Evolutionary conservation across 208 protist species (phyloP).

Genomic region (Kentomonas sorsogonicus): DNA sequence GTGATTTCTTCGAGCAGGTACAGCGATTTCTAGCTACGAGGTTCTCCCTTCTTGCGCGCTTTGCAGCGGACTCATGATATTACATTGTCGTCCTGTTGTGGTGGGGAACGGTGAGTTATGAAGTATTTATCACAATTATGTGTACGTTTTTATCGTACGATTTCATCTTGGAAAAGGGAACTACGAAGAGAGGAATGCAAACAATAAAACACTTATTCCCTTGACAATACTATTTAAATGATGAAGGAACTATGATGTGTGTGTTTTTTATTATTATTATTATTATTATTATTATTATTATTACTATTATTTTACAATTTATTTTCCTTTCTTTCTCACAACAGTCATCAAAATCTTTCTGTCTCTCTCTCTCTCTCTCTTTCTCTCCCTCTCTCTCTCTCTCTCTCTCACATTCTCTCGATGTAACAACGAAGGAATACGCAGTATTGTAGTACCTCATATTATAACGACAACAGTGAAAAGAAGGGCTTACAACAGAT

Average conservation of each 20-base stretch:
- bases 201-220: too few species aligned
- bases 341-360: neutral
- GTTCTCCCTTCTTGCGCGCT: too few species aligned
- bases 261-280: neutral
- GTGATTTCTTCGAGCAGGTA: too few species aligned
- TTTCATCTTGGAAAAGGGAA: too few species aligned
- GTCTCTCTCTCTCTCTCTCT: neutral
- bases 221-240: neutral
- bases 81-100: too few species aligned
- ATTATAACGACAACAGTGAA: neutral
- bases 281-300: neutral
- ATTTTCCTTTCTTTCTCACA: neutral
- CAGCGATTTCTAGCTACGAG: too few species aligned
- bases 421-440: too few species aligned
- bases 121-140: neutral
- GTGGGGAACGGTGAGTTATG: too few species aligned
- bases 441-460: neutral
- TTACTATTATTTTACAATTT: slow-evolving; percentile 1
- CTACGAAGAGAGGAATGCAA: too few species aligned
- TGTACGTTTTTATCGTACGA: slow-evolving; percentile 4
- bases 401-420: neutral
- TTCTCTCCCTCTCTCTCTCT: slow-evolving; percentile 3
- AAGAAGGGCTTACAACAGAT: too few species aligned
- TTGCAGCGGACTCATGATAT: too few species aligned
- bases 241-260: neutral